These are phyloP conservation scores for Phlebiopsis gigantea DNA, from an alignment of 768 basidiomycete species.

Conservation along the genomic window DNA sequence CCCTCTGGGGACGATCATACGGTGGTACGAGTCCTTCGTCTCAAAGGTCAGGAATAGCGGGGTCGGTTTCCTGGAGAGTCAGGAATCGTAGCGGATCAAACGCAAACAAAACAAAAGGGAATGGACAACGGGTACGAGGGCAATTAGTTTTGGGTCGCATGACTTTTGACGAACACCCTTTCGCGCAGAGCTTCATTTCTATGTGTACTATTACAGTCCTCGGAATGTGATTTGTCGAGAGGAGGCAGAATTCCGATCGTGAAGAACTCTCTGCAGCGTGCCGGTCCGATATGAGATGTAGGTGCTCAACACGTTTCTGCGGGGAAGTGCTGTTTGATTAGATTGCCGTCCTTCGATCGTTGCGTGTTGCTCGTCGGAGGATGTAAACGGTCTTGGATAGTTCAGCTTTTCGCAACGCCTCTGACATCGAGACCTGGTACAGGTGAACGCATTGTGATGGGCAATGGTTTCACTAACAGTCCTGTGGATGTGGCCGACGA, in stretches of 20 bases:
- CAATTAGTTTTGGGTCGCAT: background rate
- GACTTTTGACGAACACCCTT: background rate
- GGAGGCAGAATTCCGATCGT: background rate
- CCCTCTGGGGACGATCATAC: slow-evolving; percentile 40
- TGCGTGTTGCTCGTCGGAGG: background rate
- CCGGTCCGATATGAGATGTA: background rate
- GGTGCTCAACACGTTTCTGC: background rate
- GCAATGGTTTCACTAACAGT: too few relatives aligned
- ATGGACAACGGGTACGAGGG: background rate
- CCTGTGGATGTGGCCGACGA: background rate
- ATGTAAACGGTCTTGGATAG: background rate
- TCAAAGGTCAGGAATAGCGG: slow-evolving; percentile 11
- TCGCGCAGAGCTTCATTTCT: background rate
- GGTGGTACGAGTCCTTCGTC: slow-evolving; percentile 14
- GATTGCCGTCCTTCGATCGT: background rate
- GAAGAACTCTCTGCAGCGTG: background rate
- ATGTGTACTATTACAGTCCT: background rate
- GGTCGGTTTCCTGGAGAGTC: slow-evolving; percentile 14
- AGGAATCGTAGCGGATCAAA: background rate
- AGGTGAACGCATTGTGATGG: background rate
- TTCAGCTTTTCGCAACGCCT: background rate
- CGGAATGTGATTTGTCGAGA: background rate
- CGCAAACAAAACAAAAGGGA: background rate
- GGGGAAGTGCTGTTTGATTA: background rate
- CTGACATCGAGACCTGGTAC: background rate